Percentiles rank a stretch among this genome's conserved stretches.
phyloP scores from a whole-genome alignment of 83 land plant species.

The Isoetes engelmannii region DNA sequence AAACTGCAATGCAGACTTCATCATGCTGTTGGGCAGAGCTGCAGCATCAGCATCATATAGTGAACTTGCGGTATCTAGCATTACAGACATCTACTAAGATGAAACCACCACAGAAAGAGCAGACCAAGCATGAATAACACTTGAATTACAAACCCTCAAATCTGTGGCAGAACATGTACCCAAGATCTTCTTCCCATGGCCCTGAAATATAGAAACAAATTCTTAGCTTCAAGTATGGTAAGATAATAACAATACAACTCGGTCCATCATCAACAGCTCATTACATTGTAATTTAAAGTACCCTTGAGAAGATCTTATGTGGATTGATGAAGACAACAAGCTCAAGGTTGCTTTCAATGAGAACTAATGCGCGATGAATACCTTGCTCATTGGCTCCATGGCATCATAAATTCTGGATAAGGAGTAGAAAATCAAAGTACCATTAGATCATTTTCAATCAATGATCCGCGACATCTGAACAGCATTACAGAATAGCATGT shows the following conservation, averaged over 20 bases:
- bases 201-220: conserved; percentile 32
- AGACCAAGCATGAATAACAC: conserved; percentile 48
- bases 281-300: no score
- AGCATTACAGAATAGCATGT: no score
- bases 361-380: conserved; percentile 74
- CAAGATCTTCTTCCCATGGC: conserved; percentile 49
- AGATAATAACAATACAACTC: not conserved
- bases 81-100: no score
- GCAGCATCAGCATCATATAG: no score
- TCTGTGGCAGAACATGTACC: conserved; percentile 86
- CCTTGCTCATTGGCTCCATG: conserved; percentile 88
- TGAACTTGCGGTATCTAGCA: no score
- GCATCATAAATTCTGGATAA: conserved; percentile 56
- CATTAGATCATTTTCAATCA: not conserved
- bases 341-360: conserved; percentile 48
- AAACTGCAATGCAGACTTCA: no score
- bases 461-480: not conserved
- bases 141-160: conserved; percentile 58
- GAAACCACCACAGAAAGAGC: conserved; percentile 24
- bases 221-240: not conserved
- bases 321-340: conserved; percentile 22
- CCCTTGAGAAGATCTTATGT: not conserved
- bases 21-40: no score
- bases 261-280: not conserved
- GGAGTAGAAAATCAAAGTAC: not conserved